A percentile compares a stretch with the other conserved stretches of the same genome.
These are phyloP conservation scores for Penicillium coprophilum DNA, from an alignment of 495 filamentous ascomycete genomes.

Conservation along the genomic window DNA sequence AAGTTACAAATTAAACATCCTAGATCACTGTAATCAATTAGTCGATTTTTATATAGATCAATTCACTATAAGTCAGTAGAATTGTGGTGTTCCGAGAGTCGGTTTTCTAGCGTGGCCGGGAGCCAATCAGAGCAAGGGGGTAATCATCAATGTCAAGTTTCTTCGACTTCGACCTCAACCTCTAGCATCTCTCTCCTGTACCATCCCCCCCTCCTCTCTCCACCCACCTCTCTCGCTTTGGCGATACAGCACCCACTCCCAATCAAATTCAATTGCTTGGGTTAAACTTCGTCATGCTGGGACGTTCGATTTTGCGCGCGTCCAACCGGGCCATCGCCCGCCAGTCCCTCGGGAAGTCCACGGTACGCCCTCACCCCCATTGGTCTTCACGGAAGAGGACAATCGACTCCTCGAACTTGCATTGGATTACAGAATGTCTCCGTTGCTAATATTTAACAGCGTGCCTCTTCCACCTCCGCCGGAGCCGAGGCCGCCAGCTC, in stretches of 20 bases:
- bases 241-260: constrained; percentile 33
- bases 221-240: constrained; percentile 33
- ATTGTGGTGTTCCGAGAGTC: constrained; percentile 9
- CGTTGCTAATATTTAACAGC: constrained; percentile 35
- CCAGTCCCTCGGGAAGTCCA: constrained; percentile 51
- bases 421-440: constrained; percentile 5
- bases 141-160: constrained; percentile 47
- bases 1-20: neutral
- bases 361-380: constrained; percentile 46
- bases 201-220: constrained; percentile 29
- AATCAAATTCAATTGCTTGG: constrained; percentile 37
- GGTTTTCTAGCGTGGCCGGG: constrained; percentile 10
- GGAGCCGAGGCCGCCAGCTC: constrained; percentile 51
- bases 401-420: constrained; percentile 29
- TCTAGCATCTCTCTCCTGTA: constrained; percentile 40
- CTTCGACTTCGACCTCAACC: constrained; percentile 43
- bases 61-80: neutral
- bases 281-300: constrained; percentile 67
- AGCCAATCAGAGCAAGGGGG: constrained; percentile 45
- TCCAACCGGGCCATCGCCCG: constrained; percentile 70
- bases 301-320: constrained; percentile 78
- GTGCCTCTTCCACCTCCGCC: constrained; percentile 50
- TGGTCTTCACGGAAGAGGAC: constrained; percentile 29
- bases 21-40: neutral
- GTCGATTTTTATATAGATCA: neutral